Evolutionary conservation across 2,329 filamentous ascomycete genomes (phyloP), one percentile per base, ranked within the genome.

Genomic region (Akanthomyces dipterigenus): DNA sequence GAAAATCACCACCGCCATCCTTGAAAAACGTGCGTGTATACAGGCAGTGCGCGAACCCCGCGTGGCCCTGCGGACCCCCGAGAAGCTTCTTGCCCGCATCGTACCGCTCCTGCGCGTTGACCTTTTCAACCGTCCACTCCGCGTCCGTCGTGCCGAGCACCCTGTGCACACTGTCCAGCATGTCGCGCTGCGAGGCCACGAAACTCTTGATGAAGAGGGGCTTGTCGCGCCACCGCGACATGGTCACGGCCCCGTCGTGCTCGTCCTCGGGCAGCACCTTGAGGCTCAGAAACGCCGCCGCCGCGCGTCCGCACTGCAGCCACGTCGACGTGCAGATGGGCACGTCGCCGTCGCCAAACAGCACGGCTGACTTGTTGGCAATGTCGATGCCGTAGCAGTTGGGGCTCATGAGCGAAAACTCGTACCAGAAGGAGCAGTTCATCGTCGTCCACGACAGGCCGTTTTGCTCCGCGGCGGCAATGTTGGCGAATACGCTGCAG

Each of bases 151-250:
- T 84, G 0, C 80, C 80, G 0, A 82, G 81, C 4, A 86, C 85
- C 0, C 81, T 80, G 66, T 86, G 78, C 14, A 87, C 71, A n/a
- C 79, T 80, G 43, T 81, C 80, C 59, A 90, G 78, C 76, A 90
- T 89, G 11, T 90, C 86, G 12, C 78, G 77, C 70, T 90, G 88
- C 62, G 72, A 83, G 63, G 86, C 65, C 12, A 74, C 70, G 73
- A 88, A 89, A 63, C 82, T 86, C 8, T 75, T 77, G 12, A 87
- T 65, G 65, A 78, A 83, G 1, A 87, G 67, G 0, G 67, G 64
- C 55, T 78, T 76, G 70, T 86, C 83, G 3, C 22, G 72, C 65
- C 66, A 76, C 63, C 51, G 74, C 67, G 36, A 84, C 0, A 79
- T 65, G 0, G 63, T 69, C 1, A 71, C 43, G 70, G 80, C 67